Conservation (phyloP, 805 yeast genomes). For the Saccharomyces jurei region DNA sequence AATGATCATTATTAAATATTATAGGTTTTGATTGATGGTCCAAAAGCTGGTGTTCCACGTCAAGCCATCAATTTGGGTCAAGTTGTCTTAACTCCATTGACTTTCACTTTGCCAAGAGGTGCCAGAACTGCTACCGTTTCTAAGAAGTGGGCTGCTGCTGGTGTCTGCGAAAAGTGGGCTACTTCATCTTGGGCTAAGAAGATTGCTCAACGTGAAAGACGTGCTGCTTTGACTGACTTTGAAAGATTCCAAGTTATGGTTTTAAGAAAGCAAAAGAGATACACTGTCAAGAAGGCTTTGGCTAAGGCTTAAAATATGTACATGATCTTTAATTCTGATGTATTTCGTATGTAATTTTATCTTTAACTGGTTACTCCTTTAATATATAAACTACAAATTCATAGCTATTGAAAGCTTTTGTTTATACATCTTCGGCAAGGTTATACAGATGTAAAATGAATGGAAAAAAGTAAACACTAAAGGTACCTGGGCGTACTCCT, state of each 20-base stretch:
- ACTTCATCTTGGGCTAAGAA: conserved; percentile 96
- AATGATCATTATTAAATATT: conserved; percentile 5
- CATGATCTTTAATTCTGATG: conserved; percentile 1
- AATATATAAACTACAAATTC: background rate
- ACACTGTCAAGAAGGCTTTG: conserved; percentile 89
- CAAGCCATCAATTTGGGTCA: conserved; percentile 83
- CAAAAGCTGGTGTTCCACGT: conserved; percentile 79
- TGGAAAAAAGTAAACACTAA: background rate
- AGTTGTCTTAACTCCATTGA: conserved; percentile 88
- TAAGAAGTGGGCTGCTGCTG: conserved; percentile 92
- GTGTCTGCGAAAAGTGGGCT: conserved; percentile 83
- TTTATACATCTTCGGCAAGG: background rate
- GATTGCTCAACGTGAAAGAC: conserved; percentile 89
- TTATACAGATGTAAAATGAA: background rate
- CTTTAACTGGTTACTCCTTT: conserved; percentile 6
- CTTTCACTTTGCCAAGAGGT: conserved; percentile 90
- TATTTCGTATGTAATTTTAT: conserved; percentile 12
- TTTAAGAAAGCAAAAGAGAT: conserved; percentile 95
- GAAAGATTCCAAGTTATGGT: conserved; percentile 99
- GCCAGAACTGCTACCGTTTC: conserved; percentile 75
- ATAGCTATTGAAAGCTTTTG: background rate
- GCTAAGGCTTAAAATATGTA: conserved; percentile 71
- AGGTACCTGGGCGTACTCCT: background rate
- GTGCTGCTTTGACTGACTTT: conserved; percentile 90
- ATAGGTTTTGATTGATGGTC: conserved; percentile 93